phyloP scores from a whole-genome alignment of 2,329 filamentous ascomycete genomes.

The Pezicula radicicola region DNA sequence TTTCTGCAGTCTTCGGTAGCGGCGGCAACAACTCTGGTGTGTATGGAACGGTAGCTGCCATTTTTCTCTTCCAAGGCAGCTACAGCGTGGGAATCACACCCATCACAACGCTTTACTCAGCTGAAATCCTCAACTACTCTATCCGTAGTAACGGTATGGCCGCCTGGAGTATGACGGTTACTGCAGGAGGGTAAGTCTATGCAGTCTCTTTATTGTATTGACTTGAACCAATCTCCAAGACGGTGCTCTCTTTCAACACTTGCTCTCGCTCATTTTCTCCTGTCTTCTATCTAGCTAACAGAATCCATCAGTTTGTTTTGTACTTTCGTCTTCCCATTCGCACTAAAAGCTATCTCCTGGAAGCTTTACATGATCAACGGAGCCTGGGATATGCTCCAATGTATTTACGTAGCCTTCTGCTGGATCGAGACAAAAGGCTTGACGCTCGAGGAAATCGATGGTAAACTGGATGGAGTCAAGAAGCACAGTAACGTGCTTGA shows the following conservation, averaged over 20 bases:
- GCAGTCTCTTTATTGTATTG: slow-evolving; percentile 9
- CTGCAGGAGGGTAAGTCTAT: slow-evolving; percentile 23
- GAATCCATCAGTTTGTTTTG: slow-evolving; percentile 5
- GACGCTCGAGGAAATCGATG: slow-evolving; percentile 33
- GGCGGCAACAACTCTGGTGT: slow-evolving; percentile 25
- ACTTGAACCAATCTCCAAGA: background rate
- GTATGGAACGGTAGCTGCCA: slow-evolving; percentile 32
- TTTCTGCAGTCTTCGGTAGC: background rate
- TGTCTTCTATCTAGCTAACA: too few relatives aligned
- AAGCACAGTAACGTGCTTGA: slow-evolving; percentile 18
- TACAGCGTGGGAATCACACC: slow-evolving; percentile 41
- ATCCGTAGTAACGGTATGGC: slow-evolving; percentile 44
- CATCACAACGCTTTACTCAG: slow-evolving; percentile 42
- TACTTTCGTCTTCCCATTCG: slow-evolving; percentile 32
- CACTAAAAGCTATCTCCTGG: slow-evolving; percentile 38
- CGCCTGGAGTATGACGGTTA: slow-evolving; percentile 17
- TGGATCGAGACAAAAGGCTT: slow-evolving; percentile 34
- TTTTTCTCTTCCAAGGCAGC: slow-evolving; percentile 43
- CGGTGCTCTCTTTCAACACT: too few relatives aligned
- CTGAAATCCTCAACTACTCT: slow-evolving; percentile 44
- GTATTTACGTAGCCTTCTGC: slow-evolving; percentile 6
- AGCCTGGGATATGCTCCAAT: background rate
- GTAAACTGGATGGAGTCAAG: slow-evolving; percentile 25
- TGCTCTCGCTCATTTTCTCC: too few relatives aligned
- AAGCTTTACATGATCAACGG: slow-evolving; percentile 42